Conservation (phyloP, 306 rosid genomes). For the Echinosophora koreensis region DNA sequence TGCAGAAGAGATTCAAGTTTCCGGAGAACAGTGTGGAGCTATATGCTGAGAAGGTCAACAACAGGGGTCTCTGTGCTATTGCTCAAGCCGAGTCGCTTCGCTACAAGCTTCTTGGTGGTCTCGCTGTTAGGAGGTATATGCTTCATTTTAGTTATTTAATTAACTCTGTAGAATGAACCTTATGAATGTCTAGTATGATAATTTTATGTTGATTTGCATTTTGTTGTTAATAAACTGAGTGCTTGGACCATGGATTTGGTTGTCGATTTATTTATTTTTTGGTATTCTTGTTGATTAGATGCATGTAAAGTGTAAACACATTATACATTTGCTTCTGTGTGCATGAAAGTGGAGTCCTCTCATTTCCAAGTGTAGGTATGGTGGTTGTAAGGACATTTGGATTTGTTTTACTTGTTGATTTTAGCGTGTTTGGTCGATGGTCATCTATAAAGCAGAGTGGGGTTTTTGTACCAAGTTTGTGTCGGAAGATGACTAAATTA, state of each 20-base stretch:
- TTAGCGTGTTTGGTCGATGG: too few species aligned
- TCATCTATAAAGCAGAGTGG: neutral
- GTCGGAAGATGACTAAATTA: neutral
- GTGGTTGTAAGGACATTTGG: neutral
- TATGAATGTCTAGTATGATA: neutral
- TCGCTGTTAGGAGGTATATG: constrained; percentile 76
- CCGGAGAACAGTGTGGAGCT: constrained; percentile 83
- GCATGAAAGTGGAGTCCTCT: neutral
- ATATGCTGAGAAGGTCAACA: constrained; percentile 85
- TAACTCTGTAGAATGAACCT: neutral
- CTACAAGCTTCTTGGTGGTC: constrained; percentile 91
- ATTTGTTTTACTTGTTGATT: neutral
- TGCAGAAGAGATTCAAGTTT: constrained; percentile 86
- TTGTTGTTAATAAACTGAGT: neutral
- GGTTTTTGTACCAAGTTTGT: neutral
- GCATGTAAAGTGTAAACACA: neutral
- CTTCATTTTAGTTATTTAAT: neutral
- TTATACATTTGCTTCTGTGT: neutral
- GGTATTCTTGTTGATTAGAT: neutral
- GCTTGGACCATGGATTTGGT: neutral
- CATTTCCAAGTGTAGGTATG: neutral
- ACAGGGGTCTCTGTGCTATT: constrained; percentile 84
- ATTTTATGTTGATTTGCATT: neutral
- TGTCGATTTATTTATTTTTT: neutral
- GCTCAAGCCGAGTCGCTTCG: constrained; percentile 88